A percentile compares a stretch with the other conserved stretches of the same genome.
Conservation (phyloP, 805 yeast species). For the Yarrowia sp. region DNA sequence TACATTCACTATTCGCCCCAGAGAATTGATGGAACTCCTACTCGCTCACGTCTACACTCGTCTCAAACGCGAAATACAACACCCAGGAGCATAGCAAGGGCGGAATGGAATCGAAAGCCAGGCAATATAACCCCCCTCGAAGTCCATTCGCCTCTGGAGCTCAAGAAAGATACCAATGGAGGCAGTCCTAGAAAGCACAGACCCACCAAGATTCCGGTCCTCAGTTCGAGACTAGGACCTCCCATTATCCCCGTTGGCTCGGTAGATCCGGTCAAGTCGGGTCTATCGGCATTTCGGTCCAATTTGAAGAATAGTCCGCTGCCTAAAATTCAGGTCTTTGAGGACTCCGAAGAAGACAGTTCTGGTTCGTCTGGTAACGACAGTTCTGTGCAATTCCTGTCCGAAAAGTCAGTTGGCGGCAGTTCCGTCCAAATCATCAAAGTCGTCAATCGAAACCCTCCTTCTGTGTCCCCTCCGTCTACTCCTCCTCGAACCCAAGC, state of each 20-base stretch:
- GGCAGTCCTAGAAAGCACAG: neutral
- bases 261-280: neutral
- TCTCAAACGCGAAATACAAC: neutral
- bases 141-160: neutral
- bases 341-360: neutral
- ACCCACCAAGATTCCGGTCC: constrained; percentile 10
- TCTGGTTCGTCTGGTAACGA: neutral
- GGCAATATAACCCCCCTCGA: neutral
- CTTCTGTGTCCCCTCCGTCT: constrained; percentile 1
- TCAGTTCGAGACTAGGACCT: constrained; percentile 14
- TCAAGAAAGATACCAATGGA: constrained; percentile 1
- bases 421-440: neutral
- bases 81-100: constrained; percentile 2
- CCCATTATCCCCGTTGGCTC: neutral
- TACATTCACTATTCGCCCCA: constrained; percentile 9
- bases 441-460: neutral
- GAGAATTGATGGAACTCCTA: neutral
- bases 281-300: neutral
- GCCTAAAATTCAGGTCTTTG: constrained; percentile 5
- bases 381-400: neutral
- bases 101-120: neutral
- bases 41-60: too few species aligned
- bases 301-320: neutral
- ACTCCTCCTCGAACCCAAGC: neutral
- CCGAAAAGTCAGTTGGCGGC: neutral